phyloP scores from a whole-genome alignment of 1,284 basidiomycete genomes.

The Dichomitus squalens region DNA sequence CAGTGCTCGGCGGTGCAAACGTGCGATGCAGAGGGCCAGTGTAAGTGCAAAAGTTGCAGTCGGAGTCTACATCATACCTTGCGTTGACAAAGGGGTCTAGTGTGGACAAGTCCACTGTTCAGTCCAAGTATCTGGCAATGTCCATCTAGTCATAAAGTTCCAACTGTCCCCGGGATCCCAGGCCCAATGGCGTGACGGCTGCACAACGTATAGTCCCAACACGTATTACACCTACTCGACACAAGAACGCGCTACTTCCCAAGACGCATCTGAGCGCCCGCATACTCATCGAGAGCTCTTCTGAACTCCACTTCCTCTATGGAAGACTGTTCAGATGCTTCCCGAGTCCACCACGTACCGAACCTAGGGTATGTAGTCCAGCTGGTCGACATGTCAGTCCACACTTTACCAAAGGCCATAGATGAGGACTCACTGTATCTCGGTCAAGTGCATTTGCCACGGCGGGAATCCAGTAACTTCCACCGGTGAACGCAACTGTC shows the following conservation, averaged over 20 bases:
- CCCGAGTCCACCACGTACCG: slow-evolving; percentile 10
- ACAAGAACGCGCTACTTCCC: slow-evolving; percentile 53
- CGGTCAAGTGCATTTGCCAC: slow-evolving; percentile 76
- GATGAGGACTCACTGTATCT: slow-evolving; percentile 63
- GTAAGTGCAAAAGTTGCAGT: no score
- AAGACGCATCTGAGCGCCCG: slow-evolving; percentile 70
- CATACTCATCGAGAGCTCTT: slow-evolving; percentile 69
- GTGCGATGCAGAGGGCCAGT: no score
- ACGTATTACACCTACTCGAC: slow-evolving; percentile 16
- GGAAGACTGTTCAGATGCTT: slow-evolving; percentile 15
- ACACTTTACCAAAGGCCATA: neutral
- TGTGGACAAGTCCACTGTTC: no score
- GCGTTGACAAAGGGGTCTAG: no score
- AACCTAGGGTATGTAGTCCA: slow-evolving; percentile 12
- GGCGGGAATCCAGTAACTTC: slow-evolving; percentile 77
- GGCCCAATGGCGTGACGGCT: neutral
- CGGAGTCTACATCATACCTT: no score
- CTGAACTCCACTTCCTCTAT: slow-evolving; percentile 61
- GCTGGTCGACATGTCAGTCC: neutral
- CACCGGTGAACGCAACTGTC: slow-evolving; percentile 44
- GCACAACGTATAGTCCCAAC: neutral
- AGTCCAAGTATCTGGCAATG: no score
- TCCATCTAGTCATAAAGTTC: no score
- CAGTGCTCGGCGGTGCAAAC: neutral
- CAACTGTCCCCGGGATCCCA: no score